phyloP scores from a whole-genome alignment of 345 rosid genomes.

The Kernera saxatilis region DNA sequence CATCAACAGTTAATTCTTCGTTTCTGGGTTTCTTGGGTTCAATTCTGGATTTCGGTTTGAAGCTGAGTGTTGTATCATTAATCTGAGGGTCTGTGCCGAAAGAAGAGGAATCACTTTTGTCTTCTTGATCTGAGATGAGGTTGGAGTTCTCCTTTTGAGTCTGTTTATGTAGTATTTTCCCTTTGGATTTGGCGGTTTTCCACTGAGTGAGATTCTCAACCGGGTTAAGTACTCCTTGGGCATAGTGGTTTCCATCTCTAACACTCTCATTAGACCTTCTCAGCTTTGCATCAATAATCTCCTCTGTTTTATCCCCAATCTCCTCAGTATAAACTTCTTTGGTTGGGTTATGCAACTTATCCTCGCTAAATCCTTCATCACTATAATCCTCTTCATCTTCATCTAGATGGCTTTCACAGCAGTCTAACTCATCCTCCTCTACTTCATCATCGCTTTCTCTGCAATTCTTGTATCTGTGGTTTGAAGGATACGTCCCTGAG shows the following conservation, averaged over 20 bases:
- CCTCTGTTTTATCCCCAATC: constrained; percentile 17
- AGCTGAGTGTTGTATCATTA: constrained; percentile 37
- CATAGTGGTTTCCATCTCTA: constrained; percentile 44
- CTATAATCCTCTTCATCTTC: constrained; percentile 37
- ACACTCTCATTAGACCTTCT: constrained; percentile 29
- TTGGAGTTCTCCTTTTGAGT: constrained; percentile 65
- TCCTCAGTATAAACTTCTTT: constrained; percentile 15
- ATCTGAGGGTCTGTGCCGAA: constrained; percentile 30
- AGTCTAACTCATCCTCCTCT: constrained; percentile 42
- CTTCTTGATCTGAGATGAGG: constrained; percentile 32
- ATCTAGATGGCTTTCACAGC: constrained; percentile 39
- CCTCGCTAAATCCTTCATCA: constrained; percentile 33
- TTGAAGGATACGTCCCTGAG: constrained; percentile 53
- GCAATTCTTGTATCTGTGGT: constrained; percentile 59
- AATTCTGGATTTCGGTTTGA: constrained; percentile 31
- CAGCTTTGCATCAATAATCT: constrained; percentile 27
- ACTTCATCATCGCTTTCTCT: constrained; percentile 55
- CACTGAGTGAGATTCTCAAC: constrained; percentile 94
- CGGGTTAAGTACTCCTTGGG: constrained; percentile 68
- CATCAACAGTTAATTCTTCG: constrained; percentile 57
- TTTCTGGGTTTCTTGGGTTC: constrained; percentile 37
- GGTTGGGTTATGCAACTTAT: not conserved
- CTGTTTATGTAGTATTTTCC: constrained; percentile 32
- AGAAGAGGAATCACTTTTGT: constrained; percentile 26
- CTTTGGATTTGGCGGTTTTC: constrained; percentile 68